Evolutionary conservation across 2,329 filamentous ascomycete genomes (phyloP), one percentile per base, ranked within the genome.

Genomic region (Ilyonectria mors-panacis): DNA sequence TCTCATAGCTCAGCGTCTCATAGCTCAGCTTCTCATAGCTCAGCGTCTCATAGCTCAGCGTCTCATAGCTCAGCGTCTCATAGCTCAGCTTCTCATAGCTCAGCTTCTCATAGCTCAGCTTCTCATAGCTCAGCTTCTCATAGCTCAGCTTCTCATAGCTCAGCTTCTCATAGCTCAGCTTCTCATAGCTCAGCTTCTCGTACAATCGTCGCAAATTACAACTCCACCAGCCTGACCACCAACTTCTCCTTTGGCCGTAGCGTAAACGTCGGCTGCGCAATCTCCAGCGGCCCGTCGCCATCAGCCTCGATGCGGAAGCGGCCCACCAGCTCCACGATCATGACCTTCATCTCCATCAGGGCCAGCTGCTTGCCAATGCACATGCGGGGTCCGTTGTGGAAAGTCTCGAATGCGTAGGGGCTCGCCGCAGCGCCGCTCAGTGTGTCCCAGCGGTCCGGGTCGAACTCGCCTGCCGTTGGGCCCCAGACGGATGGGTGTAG

Each of bases 321-420:
- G 3, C 68, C 67, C 28, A 82, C 65, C 51, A 82, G 62, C 63
- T 79, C 77, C 3, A 77, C 67, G 12, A 83, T 42, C 6, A 82
- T 72, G 4, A 74, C 69, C 73, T 83, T 83, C 70, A 83, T 78
- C 70, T 82, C 81, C 57, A 82, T 64, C 54, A 80, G 63, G 1
- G 81, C 75, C 33, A 80, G 78, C 10, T 71, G 75, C 61, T 77
- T 78, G 13, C 81, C 82, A 35, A 82, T 82, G 69, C 81, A 83
- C 48, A 77, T 76, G 15, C 81, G 73, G 6, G 80, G 78, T 3
- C 81, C 81, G 50, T 79, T 77, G 57, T 79, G 73, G 63, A 83
- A 83, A 0, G 79, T 75, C 42, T 78, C 74, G 44, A 81, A 81
- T 0, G 81, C 77, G 48, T 78, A 79, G 0, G 77, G 70, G 50